Percentiles rank a stretch among this genome's conserved stretches.
Conservation (phyloP, 202 grass and related monocot genomes). For the Setaria viridis region DNA sequence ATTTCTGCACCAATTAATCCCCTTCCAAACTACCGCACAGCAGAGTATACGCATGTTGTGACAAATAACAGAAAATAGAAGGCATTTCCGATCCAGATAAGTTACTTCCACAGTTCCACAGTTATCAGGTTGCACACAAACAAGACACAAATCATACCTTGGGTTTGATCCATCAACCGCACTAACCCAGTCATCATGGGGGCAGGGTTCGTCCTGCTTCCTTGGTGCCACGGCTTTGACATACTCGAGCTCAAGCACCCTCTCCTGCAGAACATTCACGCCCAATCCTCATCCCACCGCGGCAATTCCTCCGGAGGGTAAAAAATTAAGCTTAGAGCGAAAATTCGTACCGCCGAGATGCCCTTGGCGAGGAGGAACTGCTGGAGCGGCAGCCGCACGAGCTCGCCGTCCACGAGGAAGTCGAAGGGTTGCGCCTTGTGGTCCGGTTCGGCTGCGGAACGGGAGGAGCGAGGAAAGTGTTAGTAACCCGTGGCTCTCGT, state of each 20-base stretch:
- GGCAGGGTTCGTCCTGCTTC: slow-evolving; percentile 78
- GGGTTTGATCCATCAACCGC: slow-evolving; percentile 81
- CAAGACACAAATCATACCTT: slow-evolving; percentile 50
- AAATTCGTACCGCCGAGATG: slow-evolving; percentile 70
- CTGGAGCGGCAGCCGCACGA: slow-evolving; percentile 78
- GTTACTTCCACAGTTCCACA: neutral
- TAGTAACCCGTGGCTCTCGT: neutral
- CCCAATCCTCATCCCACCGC: neutral
- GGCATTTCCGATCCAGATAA: neutral
- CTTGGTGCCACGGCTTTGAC: slow-evolving; percentile 72
- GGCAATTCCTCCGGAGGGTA: neutral
- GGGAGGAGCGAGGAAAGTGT: neutral
- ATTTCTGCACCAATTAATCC: slow-evolving; percentile 4
- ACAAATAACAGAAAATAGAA: neutral
- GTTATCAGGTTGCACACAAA: neutral
- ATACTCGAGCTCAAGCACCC: slow-evolving; percentile 93
- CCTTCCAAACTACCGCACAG: neutral
- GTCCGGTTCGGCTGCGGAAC: slow-evolving; percentile 55
- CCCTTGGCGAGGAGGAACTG: slow-evolving; percentile 83
- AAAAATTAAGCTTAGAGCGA: neutral
- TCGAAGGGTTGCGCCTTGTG: slow-evolving; percentile 79
- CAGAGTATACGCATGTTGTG: neutral
- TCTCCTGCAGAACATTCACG: slow-evolving; percentile 65
- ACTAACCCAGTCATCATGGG: slow-evolving; percentile 94
- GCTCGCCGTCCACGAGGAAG: slow-evolving; percentile 79